Conservation (phyloP, 108 stramenopile species). For the Seminavis robusta region DNA sequence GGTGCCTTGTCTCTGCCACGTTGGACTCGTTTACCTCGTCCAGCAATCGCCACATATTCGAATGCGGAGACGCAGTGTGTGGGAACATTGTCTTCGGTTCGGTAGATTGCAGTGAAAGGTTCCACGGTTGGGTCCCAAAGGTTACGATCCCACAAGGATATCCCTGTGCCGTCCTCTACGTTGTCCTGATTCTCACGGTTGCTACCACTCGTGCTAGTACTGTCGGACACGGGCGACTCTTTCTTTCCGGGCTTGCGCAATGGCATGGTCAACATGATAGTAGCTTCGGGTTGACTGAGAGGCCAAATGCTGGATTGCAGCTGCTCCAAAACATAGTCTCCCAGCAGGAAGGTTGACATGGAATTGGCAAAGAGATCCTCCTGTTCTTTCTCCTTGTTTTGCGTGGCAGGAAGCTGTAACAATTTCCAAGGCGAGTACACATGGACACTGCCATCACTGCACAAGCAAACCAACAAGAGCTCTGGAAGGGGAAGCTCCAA, state of each 20-base stretch:
- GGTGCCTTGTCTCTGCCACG: background rate
- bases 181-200: background rate
- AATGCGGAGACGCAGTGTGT: background rate
- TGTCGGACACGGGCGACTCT: too few species aligned
- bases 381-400: background rate
- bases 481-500: background rate
- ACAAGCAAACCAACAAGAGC: constrained; percentile 2
- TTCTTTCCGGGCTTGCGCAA: background rate
- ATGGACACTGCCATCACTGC: background rate
- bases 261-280: background rate
- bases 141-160: background rate
- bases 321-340: background rate
- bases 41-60: constrained; percentile 5
- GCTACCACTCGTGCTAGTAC: background rate
- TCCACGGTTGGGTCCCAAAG: constrained; percentile 8
- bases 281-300: constrained; percentile 1
- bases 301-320: background rate
- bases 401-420: background rate
- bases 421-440: constrained; percentile 2
- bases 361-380: background rate
- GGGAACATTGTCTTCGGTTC: constrained; percentile 4
- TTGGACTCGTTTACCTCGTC: background rate
- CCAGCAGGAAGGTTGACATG: constrained; percentile 8
- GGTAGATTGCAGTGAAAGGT: background rate
- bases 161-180: background rate